Conservation (phyloP, 352 stramenopile species). For the Phytopythium sindhum region DNA sequence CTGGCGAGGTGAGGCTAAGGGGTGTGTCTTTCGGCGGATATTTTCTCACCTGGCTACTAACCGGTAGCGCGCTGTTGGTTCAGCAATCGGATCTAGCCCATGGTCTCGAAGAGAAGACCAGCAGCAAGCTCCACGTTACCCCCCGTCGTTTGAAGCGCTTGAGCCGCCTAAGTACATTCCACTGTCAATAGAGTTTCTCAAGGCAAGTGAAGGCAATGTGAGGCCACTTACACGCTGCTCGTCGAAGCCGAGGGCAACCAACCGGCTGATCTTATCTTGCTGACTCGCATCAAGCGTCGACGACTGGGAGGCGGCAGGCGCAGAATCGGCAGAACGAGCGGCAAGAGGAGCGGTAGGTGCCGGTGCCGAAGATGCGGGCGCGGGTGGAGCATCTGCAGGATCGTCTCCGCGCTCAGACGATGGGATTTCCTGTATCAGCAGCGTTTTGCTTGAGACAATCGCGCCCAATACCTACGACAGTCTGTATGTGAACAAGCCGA, state of each 20-base stretch:
- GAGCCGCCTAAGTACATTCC: slow-evolving; percentile 40
- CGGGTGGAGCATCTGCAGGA: slow-evolving; percentile 16
- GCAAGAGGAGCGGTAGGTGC: slow-evolving; percentile 13
- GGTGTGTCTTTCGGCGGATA: no score
- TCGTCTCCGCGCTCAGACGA: slow-evolving; percentile 41
- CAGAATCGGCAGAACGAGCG: slow-evolving; percentile 9
- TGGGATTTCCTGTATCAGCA: slow-evolving; percentile 58
- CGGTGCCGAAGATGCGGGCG: slow-evolving; percentile 13
- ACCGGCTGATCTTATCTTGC: slow-evolving; percentile 56
- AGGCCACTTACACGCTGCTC: slow-evolving; percentile 39
- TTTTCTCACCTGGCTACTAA: no score
- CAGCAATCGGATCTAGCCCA: slow-evolving; percentile 20
- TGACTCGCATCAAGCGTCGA: slow-evolving; percentile 14
- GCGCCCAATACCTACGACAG: not conserved
- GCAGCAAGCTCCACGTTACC: slow-evolving; percentile 82
- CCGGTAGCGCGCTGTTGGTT: no score
- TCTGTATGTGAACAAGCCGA: no score
- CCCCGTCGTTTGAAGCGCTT: slow-evolving; percentile 66
- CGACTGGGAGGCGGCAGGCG: not conserved
- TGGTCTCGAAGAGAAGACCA: slow-evolving; percentile 72
- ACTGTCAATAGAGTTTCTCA: slow-evolving; percentile 2
- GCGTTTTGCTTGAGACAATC: slow-evolving; percentile 1
- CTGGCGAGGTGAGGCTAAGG: no score
- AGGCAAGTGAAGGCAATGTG: slow-evolving; percentile 1
- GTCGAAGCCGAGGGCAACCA: slow-evolving; percentile 69